Conservation (phyloP, 1,139 yeast species). For the Magnusiomyces paraingens region DNA sequence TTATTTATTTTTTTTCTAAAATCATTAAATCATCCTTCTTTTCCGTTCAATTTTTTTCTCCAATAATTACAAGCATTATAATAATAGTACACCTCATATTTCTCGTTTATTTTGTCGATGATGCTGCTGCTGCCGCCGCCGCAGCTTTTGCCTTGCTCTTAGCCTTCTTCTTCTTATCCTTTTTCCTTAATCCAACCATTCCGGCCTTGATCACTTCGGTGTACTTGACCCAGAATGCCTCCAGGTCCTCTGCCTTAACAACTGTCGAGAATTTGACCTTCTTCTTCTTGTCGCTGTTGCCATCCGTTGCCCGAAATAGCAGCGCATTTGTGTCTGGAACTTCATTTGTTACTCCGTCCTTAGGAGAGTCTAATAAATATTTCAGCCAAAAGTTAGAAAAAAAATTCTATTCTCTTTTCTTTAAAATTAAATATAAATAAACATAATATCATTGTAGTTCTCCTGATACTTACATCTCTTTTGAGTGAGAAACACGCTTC, state of each 20-base stretch:
- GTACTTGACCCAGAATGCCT: conserved; percentile 64
- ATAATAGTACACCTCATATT: too few species aligned
- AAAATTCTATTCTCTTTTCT: background rate
- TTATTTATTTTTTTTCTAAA: too few species aligned
- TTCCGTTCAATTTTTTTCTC: too few species aligned
- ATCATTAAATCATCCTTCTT: too few species aligned
- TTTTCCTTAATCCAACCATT: conserved; percentile 53
- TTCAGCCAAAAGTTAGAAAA: background rate
- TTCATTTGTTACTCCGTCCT: conserved; percentile 12
- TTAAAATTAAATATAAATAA: background rate
- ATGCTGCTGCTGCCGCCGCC: too few species aligned
- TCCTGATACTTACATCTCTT: conserved; percentile 26
- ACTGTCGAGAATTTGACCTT: conserved; percentile 58
- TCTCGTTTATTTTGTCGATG: too few species aligned
- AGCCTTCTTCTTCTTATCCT: conserved; percentile 40
- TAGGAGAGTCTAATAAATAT: conserved; percentile 2
- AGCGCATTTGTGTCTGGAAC: conserved; percentile 18
- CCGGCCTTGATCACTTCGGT: conserved; percentile 57
- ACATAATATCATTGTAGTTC: too few species aligned
- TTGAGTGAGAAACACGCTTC: conserved; percentile 28
- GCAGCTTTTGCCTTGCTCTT: conserved; percentile 2
- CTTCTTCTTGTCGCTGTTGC: conserved; percentile 41
- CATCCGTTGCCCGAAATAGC: conserved; percentile 46
- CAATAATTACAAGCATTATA: too few species aligned
- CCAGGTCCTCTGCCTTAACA: conserved; percentile 51